Evolutionary conservation across 257 asterid genomes (phyloP).

Genomic region (Ocimum tenuiflorum): DNA sequence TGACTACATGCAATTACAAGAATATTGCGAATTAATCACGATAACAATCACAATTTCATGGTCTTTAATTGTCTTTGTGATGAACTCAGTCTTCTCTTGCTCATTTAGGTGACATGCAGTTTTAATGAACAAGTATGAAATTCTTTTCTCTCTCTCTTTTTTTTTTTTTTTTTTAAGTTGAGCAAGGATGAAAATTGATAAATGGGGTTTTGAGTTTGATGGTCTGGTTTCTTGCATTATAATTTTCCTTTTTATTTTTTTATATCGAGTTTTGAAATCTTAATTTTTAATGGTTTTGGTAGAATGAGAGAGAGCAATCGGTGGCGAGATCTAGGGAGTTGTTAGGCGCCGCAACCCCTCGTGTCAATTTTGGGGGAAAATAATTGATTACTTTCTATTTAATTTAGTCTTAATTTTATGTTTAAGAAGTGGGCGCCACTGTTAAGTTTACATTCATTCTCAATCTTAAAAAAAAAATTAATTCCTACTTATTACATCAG

Average conservation of each 20-base stretch:
- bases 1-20: constrained; percentile 13
- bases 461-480: neutral
- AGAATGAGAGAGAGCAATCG: constrained; percentile 32
- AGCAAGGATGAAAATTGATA: neutral
- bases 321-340: constrained; percentile 50
- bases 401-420: neutral
- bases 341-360: constrained; percentile 42
- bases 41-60: no score
- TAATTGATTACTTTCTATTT: neutral
- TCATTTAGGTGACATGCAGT: no score
- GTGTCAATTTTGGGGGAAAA: neutral
- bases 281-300: neutral
- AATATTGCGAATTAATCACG: constrained; percentile 11
- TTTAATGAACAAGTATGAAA: no score
- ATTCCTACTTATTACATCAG: neutral
- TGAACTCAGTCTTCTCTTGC: no score
- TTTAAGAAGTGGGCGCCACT: neutral
- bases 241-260: no score
- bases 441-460: neutral
- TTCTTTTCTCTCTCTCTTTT: no score
- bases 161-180: no score
- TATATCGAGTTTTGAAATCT: neutral
- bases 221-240: neutral
- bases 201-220: neutral
- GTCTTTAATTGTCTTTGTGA: no score